Evolutionary conservation across 768 basidiomycete species (phyloP), one percentile per base, ranked within the genome.

Genomic region (Suillus hirtellus): DNA sequence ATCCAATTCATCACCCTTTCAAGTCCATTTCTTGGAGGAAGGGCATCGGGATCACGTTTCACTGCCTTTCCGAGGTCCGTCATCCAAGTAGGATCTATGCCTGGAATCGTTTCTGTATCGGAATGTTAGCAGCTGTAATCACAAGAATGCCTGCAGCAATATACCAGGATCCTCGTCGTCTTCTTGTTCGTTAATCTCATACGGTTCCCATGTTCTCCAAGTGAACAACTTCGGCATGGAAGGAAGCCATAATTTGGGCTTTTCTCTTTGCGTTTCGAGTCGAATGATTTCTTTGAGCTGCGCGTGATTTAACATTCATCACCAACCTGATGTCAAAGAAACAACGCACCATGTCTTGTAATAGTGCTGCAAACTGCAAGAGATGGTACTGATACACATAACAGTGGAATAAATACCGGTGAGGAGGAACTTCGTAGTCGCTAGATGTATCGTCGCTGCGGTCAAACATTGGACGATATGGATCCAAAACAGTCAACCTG

Each of bases 91-190:
- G 77, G 77, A 34, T 82, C 77, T 12, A 86, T 73, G 9, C 89
- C 88, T 64, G 86, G 86, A 55, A 91, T 85, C 64, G 68, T 65
- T 76, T 90, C 86, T 77, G 52, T 15, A 47, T 4, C 9, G 49
- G 24, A 12, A 34, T 59, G 19, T 31, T 34, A 50, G 42, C 10
- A 19, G 37, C 2, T 0, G 43, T 15, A 24, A 19, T 8, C 15
- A 21, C 21, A 6, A 12, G 3, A 4, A 11, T 4, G 17, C 15
- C 21, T 40, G 11, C 7, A 11, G 3, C 15, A 40, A 67, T 72
- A 10, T 55, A 80, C 82, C 80, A 0, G 90, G 90, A 76, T 93
- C 82, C 69, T 92, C 90, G 60, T 92, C 90, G 21, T 88, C 88
- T 7, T 80, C 78, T 12, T 75, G 75, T 24, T 81, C 80, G 38